phyloP scores from a whole-genome alignment of 495 filamentous ascomycete species.

The Tuber magnatum region DNA sequence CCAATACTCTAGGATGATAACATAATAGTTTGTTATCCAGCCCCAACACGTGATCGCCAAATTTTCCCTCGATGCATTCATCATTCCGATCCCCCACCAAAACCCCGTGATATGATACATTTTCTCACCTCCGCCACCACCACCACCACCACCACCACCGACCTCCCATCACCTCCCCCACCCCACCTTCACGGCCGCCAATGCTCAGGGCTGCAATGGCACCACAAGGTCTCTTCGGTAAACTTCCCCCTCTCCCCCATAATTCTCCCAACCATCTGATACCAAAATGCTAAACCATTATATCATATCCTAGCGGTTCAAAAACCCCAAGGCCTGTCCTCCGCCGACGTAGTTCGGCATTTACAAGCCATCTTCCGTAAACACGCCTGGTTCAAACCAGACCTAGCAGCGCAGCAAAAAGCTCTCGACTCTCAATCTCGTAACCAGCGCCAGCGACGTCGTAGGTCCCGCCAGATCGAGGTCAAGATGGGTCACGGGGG shows the following conservation, averaged over 20 bases:
- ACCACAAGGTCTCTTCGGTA: slow-evolving; percentile 1
- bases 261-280: not conserved
- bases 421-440: not conserved
- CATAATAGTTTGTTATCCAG: no score
- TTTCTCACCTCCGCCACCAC: no score
- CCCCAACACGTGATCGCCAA: not conserved
- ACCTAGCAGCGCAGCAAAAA: not conserved
- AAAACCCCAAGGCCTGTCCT: not conserved
- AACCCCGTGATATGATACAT: no score
- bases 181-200: not conserved
- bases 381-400: not conserved
- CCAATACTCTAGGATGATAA: no score
- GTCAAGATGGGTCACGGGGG: slow-evolving; percentile 97
- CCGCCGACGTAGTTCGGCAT: not conserved
- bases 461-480: slow-evolving; percentile 44
- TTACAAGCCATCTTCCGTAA: not conserved
- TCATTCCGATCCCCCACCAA: no score
- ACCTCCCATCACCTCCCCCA: not conserved
- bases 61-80: no score
- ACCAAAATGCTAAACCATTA: not conserved
- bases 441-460: not conserved
- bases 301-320: not conserved
- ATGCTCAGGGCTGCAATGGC: not conserved
- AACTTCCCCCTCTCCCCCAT: not conserved
- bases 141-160: not conserved